Evolutionary conservation across 495 filamentous ascomycete genomes (phyloP), one percentile per base, ranked within the genome.

Genomic region (Xylaria palmicola): DNA sequence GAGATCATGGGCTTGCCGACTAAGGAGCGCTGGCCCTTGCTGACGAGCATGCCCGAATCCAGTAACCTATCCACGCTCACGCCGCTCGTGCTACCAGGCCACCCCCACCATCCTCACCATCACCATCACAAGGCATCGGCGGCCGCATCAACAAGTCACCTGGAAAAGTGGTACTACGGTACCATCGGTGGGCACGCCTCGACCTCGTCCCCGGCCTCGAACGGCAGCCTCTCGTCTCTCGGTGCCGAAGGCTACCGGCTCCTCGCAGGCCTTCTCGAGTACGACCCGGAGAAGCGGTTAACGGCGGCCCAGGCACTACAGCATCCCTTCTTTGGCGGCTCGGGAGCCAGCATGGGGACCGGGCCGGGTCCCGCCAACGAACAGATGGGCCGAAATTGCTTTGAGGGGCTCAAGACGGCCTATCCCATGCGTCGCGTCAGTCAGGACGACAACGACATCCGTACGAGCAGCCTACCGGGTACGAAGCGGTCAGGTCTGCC

Each of bases 401-500:
- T 99, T 66, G 91, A 96, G 67, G 91, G 92, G 0, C 80, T 90
- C 49, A 88, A 88, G 68, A 84, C 83, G 59, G 89, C 94, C 69
- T 99, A 99, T 75, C 94, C 95, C 2, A 85, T 89, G 68, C 86
- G 94, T 2, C 84, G 91, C 41, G 93, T 99, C 6, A 95, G 87
- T 53, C 88, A 93, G 67, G 94, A 98, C 65, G 92, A 97, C 68
- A 95, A 95, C 68, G 94, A 97, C 74, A 96, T 97, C 54, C 81
- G 90, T 4, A 90, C 88, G 0, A 85, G 85, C n/a, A 93, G 90
- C 72, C 72, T 96, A 34, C 91, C 94, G 6, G 94, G 94, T 1
- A 97, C 93, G 1, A 98, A 98, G 76, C 81, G 93, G 47, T 92
- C 89, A 62, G 94, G 91, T 2, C 65, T 96, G 56, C 89, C 90